A percentile compares a stretch with the other conserved stretches of the same genome.
Evolutionary conservation across 1,139 yeast species (phyloP).

Genomic region (Candida mesenterica): DNA sequence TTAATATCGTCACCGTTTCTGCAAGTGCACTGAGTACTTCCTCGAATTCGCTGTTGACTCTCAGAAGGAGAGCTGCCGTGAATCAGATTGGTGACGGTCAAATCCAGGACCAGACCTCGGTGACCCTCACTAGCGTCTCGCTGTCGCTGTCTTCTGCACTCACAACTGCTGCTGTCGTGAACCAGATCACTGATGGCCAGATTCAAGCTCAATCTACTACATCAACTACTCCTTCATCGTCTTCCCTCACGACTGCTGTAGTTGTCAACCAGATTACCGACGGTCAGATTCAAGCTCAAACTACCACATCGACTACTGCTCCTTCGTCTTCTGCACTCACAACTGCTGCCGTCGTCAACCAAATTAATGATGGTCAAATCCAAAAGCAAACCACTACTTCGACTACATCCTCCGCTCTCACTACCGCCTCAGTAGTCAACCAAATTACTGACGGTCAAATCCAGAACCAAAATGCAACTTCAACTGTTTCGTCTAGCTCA

Average conservation of each 20-base stretch:
- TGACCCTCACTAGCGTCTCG: background rate
- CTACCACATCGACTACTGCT: constrained; percentile 21
- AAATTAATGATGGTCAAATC: constrained; percentile 53
- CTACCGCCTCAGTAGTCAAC: constrained; percentile 22
- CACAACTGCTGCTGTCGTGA: constrained; percentile 26
- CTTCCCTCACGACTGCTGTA: constrained; percentile 33
- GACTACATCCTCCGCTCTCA: no score
- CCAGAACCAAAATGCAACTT: no score
- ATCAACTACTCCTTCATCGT: no score
- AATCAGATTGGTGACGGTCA: constrained; percentile 40
- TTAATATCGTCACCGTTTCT: constrained; percentile 48
- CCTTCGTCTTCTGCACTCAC: constrained; percentile 28
- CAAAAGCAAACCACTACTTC: constrained; percentile 49
- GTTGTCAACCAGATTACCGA: constrained; percentile 25
- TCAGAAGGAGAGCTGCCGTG: constrained; percentile 27
- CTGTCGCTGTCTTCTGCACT: no score
- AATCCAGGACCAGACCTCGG: constrained; percentile 32
- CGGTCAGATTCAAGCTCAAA: constrained; percentile 40
- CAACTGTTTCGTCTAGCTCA: no score
- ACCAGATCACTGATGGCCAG: constrained; percentile 48
- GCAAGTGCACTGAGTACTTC: no score
- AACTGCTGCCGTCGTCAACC: constrained; percentile 41
- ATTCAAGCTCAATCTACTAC: constrained; percentile 51
- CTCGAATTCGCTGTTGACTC: no score
- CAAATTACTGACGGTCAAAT: constrained; percentile 46